Evolutionary conservation across 306 rosid species (phyloP).

Genomic region (Mucuna pruriens): DNA sequence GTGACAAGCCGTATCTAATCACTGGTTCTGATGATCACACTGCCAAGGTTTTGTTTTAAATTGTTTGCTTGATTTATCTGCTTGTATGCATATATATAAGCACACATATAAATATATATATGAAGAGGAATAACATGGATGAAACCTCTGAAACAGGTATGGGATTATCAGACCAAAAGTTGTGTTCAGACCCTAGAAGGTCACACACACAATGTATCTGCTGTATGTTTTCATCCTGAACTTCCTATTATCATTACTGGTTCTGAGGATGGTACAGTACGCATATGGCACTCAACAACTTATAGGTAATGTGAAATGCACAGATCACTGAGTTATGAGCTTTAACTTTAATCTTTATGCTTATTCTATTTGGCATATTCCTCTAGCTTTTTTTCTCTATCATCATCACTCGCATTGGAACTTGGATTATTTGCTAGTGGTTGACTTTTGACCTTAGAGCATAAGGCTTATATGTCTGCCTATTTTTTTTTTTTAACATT

Average conservation of each 20-base stretch:
- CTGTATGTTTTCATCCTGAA: constrained; percentile 98
- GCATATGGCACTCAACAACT: constrained; percentile 98
- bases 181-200: constrained; percentile 99
- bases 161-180: constrained; percentile 99
- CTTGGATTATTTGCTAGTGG: constrained; percentile 18
- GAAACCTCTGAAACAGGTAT: constrained; percentile 65
- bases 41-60: constrained; percentile 73
- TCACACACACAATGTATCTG: constrained; percentile 99
- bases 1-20: constrained; percentile 96
- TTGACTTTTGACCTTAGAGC: constrained; percentile 15
- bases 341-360: constrained; percentile 35
- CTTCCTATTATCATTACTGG: constrained; percentile 99
- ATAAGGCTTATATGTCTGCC: background rate
- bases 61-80: constrained; percentile 1
- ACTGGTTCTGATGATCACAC: constrained; percentile 99
- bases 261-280: constrained; percentile 99
- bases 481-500: constrained; percentile 1
- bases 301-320: constrained; percentile 69
- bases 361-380: constrained; percentile 23
- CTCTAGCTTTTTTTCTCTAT: background rate
- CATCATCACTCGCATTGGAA: background rate
- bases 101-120: background rate
- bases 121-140: constrained; percentile 43
- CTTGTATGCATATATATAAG: background rate
- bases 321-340: constrained; percentile 32